Conservation (phyloP, 371 early-diverging fungal species). For the Amoeboradix gromovi region DNA sequence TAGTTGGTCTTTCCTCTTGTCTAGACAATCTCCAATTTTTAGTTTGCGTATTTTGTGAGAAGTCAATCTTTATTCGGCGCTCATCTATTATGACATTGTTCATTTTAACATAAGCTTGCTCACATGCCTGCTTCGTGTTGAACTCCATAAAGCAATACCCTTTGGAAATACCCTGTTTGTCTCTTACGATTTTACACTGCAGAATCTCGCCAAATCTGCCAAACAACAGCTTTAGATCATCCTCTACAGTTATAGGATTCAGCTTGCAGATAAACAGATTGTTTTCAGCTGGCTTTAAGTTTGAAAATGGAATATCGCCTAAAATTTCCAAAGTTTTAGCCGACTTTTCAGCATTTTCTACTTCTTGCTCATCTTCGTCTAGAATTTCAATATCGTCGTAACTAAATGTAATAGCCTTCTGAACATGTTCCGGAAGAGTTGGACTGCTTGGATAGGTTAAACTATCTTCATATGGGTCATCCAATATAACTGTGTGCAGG, state of each 20-base stretch:
- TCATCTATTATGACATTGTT: constrained; percentile 81
- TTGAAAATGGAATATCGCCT: constrained; percentile 84
- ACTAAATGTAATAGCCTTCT: constrained; percentile 11
- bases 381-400: constrained; percentile 23
- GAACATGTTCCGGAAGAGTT: constrained; percentile 25
- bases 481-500: constrained; percentile 62
- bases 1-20: no score
- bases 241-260: constrained; percentile 66
- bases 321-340: constrained; percentile 88
- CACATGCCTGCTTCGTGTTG: constrained; percentile 50
- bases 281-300: constrained; percentile 83
- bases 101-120: constrained; percentile 40
- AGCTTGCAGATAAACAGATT: constrained; percentile 82
- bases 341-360: constrained; percentile 51
- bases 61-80: constrained; percentile 82
- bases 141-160: constrained; percentile 88
- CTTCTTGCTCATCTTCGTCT: constrained; percentile 44
- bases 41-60: constrained; percentile 46
- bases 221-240: constrained; percentile 72
- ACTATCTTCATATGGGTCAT: constrained; percentile 77
- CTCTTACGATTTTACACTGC: constrained; percentile 72
- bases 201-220: constrained; percentile 43
- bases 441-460: constrained; percentile 48
- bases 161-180: constrained; percentile 46
- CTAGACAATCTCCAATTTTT: no score